phyloP scores from a whole-genome alignment of 2,329 filamentous ascomycete species.

The Aspergillus pseudonomiae region DNA sequence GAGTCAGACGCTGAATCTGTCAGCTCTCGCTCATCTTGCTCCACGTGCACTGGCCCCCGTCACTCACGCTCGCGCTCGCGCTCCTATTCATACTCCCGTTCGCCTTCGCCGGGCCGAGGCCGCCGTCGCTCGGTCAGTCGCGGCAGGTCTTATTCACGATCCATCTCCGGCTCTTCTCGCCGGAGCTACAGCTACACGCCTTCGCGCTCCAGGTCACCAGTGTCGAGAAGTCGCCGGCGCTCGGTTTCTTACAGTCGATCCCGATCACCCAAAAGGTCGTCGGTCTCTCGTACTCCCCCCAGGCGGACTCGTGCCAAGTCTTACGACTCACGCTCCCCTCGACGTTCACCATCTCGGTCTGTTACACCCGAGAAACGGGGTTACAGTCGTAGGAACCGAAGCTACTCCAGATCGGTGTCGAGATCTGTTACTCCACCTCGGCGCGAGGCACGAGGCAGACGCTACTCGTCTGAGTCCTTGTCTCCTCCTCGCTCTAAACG shows the following conservation, averaged over 20 bases:
- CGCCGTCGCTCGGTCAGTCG: conserved; percentile 28
- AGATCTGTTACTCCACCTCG: conserved; percentile 34
- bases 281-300: conserved; percentile 35
- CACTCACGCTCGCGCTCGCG: conserved; percentile 50
- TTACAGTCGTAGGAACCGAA: conserved; percentile 28
- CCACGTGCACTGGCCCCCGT: conserved; percentile 26
- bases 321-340: conserved; percentile 29
- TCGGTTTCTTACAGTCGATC: conserved; percentile 40
- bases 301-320: conserved; percentile 30
- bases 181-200: conserved; percentile 38
- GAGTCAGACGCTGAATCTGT: conserved; percentile 70
- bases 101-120: conserved; percentile 35
- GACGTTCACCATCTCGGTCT: conserved; percentile 38
- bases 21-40: conserved; percentile 44
- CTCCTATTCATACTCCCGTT: conserved; percentile 43
- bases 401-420: conserved; percentile 37
- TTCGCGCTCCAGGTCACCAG: conserved; percentile 41
- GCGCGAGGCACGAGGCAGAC: conserved; percentile 23
- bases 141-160: conserved; percentile 36
- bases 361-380: conserved; percentile 30
- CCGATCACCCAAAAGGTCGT: conserved; percentile 27
- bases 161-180: conserved; percentile 35
- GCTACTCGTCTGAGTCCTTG: conserved; percentile 31
- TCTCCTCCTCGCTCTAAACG: conserved; percentile 34
- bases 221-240: conserved; percentile 33